Evolutionary conservation across 2,329 filamentous ascomycete species (phyloP).

Genomic region (Cordyceps farinosa): DNA sequence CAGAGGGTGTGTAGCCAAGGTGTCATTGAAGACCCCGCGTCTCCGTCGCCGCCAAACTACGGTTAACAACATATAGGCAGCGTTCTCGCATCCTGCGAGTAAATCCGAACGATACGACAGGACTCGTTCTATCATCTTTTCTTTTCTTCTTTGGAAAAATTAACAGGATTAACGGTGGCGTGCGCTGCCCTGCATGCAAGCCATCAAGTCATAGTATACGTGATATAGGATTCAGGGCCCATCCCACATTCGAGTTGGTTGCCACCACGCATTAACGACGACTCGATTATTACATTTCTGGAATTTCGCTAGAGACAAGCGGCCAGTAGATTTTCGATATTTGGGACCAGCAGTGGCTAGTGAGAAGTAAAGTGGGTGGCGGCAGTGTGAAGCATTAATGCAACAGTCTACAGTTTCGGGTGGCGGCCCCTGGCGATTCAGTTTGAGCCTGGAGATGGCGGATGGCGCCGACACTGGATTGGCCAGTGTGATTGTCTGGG

Average conservation of each 20-base stretch:
- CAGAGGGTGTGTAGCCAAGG: constrained; percentile 2
- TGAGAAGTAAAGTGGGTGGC: constrained; percentile 20
- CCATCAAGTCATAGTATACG: neutral
- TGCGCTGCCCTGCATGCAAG: neutral
- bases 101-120: neutral
- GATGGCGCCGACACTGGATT: constrained; percentile 3
- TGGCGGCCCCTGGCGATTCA: constrained; percentile 20
- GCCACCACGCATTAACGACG: neutral
- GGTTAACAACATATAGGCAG: neutral
- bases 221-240: neutral
- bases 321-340: neutral
- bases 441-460: constrained; percentile 15
- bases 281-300: neutral
- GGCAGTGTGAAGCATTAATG: constrained; percentile 44
- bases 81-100: neutral
- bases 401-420: constrained; percentile 45
- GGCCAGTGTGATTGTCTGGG: neutral
- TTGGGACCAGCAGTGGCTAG: constrained; percentile 4
- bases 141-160: neutral
- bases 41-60: neutral
- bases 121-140: neutral
- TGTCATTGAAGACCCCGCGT: neutral
- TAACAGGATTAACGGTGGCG: constrained; percentile 7
- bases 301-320: neutral
- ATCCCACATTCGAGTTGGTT: neutral